Evolutionary conservation across 2,329 filamentous ascomycete species (phyloP), one percentile per base, ranked within the genome.

Genomic region (Penicillium decumbens): DNA sequence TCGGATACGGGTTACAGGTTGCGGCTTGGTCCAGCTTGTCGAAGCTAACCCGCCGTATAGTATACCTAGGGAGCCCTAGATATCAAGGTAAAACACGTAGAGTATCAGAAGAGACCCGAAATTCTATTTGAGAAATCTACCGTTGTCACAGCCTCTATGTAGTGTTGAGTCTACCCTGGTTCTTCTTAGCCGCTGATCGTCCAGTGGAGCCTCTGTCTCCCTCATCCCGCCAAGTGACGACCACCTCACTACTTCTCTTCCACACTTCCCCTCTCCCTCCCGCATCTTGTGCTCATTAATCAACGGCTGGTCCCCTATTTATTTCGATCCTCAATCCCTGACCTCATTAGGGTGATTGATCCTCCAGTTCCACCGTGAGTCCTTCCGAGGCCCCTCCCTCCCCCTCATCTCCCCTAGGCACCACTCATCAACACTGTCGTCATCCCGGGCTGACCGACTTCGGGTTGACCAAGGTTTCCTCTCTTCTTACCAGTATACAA

Each of bases 161-260:
- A 43, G 51, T 49, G 44, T 29, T 58, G 49, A 33, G 29, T 46
- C 49, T 56, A 54, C 56, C 54, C 52, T 58, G 51, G 62, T 58
- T 62, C 56, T 57, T 61, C 56, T 62, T 61, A 67, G 58, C 62
- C 57, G 65, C 63, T 54, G 65, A 68, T 68, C 65, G 62, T 57
- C 49, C 61, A 60, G 60, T 65, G 63, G 64, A 65, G 62, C 62
- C 53, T 54, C 53, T 45, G 42, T 54, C 62, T 54, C 55, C 47
- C 45, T 54, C 62, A 62, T 66, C 64, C 64, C 64, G 61, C 64
- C 62, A 55, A 58, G 57, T 64, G 61, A 62, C 61, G 57, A 61
- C 62, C 60, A 59, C 56, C 56, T 56, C 55, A 44, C 56, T 55
- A 44, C 56, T 55, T 52, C 50, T 39, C 52, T 51, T 40, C 44